Conservation (phyloP, 2,329 filamentous ascomycete species). For the Aspergillus terreus region DNA sequence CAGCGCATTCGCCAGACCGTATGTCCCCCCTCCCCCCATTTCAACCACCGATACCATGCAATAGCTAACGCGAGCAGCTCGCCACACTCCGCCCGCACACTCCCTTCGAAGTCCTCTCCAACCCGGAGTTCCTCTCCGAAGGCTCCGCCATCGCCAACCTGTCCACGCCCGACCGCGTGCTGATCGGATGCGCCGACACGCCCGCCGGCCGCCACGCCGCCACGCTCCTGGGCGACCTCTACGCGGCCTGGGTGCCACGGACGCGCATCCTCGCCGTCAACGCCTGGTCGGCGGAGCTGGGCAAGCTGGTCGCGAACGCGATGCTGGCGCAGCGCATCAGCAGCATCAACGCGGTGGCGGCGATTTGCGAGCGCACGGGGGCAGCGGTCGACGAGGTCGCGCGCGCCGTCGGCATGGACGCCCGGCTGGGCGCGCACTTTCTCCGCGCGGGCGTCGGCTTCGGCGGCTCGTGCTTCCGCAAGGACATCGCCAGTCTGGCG, state of each 20-base stretch:
- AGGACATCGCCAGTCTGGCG: conserved; percentile 70
- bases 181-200: conserved; percentile 68
- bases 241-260: conserved; percentile 66
- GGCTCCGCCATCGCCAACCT: conserved; percentile 72
- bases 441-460: conserved; percentile 74
- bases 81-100: conserved; percentile 53
- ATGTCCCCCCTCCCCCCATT: conserved; percentile 22
- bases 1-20: conserved; percentile 67
- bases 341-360: conserved; percentile 77
- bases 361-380: conserved; percentile 71
- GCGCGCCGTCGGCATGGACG: conserved; percentile 64
- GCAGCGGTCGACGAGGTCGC: conserved; percentile 73
- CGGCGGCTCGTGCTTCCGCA: conserved; percentile 77
- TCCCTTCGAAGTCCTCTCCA: conserved; percentile 72
- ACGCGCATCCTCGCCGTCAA: conserved; percentile 68
- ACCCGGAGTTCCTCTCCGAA: conserved; percentile 77
- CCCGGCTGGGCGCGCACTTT: conserved; percentile 68
- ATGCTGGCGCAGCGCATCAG: conserved; percentile 77
- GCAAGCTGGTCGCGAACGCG: conserved; percentile 75
- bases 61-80: conserved; percentile 11
- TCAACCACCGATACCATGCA: background rate
- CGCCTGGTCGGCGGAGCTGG: conserved; percentile 72
- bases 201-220: conserved; percentile 60
- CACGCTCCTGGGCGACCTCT: conserved; percentile 62
- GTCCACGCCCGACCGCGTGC: conserved; percentile 66